phyloP scores from a whole-genome alignment of 1,139 yeast genomes.

The Saccharomyces hybrid region DNA sequence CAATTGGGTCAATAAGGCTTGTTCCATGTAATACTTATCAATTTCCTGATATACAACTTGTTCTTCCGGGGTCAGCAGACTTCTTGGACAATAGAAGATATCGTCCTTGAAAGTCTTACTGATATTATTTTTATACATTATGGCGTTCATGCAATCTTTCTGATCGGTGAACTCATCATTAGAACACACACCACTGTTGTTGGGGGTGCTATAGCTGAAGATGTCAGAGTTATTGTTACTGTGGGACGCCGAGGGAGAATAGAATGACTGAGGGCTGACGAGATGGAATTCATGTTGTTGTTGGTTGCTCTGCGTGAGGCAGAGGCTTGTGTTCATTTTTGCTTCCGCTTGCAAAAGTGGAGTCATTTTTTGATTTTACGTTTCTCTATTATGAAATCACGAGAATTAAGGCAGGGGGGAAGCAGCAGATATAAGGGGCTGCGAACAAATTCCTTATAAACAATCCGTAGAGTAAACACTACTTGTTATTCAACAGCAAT shows the following conservation, averaged over 20 bases:
- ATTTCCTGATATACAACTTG: conserved; percentile 16
- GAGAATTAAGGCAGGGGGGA: not conserved
- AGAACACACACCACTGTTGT: conserved; percentile 12
- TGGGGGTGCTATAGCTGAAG: not conserved
- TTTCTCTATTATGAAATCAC: not conserved
- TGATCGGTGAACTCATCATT: not conserved
- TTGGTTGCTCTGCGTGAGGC: not conserved
- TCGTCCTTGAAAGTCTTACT: conserved; percentile 27
- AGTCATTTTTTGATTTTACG: not conserved
- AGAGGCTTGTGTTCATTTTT: not conserved
- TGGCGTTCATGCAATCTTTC: conserved; percentile 4
- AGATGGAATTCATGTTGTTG: not conserved
- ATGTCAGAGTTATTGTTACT: not conserved
- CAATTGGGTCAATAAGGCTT: conserved; percentile 7
- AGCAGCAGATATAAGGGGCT: not conserved
- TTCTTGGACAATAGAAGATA: conserved; percentile 26
- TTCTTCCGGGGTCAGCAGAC: conserved; percentile 18
- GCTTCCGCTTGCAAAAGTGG: not conserved
- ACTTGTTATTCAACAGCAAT: not conserved
- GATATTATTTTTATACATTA: conserved; percentile 16
- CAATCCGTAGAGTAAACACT: not conserved
- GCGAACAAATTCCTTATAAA: not conserved
- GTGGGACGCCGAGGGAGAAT: not conserved
- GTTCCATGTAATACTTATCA: conserved; percentile 12
- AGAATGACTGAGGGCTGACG: not conserved